These are phyloP conservation scores for Fusarium newnesense DNA, from an alignment of 2,329 filamentous ascomycete species.

Conservation along the genomic window DNA sequence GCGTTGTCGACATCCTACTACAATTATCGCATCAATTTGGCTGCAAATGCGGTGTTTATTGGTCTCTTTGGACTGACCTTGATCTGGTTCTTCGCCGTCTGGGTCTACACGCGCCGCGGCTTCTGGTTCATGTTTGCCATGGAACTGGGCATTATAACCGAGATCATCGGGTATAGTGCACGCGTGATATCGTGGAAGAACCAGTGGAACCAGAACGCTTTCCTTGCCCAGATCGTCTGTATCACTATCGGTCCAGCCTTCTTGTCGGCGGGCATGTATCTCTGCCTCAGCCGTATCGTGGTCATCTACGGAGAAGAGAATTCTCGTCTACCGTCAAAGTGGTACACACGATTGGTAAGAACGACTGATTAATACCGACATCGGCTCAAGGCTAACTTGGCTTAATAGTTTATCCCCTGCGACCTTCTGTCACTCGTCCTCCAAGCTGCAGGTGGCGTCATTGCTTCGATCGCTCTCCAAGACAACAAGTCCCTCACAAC, in stretches of 20 bases:
- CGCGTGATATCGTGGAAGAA: not conserved
- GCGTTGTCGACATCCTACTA: not conserved
- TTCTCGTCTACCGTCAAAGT: not conserved
- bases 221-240: not conserved
- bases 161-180: not conserved
- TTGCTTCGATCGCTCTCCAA: not conserved
- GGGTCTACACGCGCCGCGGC: not conserved
- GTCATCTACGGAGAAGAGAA: not conserved
- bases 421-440: not conserved
- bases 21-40: not conserved
- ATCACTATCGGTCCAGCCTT: not conserved
- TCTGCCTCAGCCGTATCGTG: not conserved
- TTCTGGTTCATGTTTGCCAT: conserved; percentile 1
- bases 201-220: not conserved
- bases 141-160: not conserved
- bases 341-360: not conserved
- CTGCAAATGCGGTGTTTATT: not conserved
- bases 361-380: not conserved
- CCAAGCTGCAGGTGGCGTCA: not conserved
- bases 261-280: not conserved
- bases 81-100: not conserved
- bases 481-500: not conserved
- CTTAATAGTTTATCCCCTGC: not conserved
- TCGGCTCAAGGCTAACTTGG: not conserved
- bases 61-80: not conserved